These are phyloP conservation scores for Dactylella cylindrospora DNA, from an alignment of 2,329 filamentous ascomycete genomes.

Conservation along the genomic window DNA sequence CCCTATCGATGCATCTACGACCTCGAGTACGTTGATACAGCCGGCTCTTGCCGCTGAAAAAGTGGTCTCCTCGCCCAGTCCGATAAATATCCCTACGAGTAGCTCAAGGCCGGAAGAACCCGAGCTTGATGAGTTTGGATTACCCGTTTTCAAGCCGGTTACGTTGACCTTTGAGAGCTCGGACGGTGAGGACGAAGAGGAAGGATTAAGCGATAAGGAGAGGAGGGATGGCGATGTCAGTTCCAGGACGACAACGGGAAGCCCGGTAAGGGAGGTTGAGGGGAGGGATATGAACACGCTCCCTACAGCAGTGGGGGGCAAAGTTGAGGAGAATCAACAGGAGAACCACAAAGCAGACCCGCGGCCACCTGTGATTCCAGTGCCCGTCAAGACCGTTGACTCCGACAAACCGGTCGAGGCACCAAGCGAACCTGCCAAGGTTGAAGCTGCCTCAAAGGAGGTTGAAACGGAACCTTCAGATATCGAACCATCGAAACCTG, in stretches of 20 bases:
- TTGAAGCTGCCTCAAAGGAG: not conserved
- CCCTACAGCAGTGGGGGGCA: slow-evolving; percentile 11
- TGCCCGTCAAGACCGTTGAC: too few species aligned
- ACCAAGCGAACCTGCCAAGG: not conserved
- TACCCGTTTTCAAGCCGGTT: slow-evolving; percentile 31
- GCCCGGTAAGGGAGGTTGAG: slow-evolving; percentile 27
- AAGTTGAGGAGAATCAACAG: slow-evolving; percentile 7
- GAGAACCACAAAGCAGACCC: too few species aligned
- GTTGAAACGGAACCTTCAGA: not conserved
- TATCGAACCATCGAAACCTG: slow-evolving; percentile 9
- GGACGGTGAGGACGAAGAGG: slow-evolving; percentile 35
- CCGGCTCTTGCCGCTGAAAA: too few species aligned
- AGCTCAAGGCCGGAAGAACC: too few species aligned
- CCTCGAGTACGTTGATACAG: too few species aligned
- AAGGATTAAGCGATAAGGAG: slow-evolving; percentile 5
- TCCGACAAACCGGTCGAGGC: too few species aligned
- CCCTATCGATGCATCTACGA: too few species aligned
- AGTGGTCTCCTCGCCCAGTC: too few species aligned
- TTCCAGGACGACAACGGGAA: slow-evolving; percentile 36
- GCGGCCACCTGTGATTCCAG: too few species aligned
- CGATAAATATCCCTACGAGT: too few species aligned
- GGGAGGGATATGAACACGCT: not conserved
- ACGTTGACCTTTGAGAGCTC: slow-evolving; percentile 25
- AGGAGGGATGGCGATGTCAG: slow-evolving; percentile 28
- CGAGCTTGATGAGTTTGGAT: slow-evolving; percentile 35